Base-by-base conservation (phyloP, 352 stramenopile species). In the Phytophthora tubulina region DNA sequence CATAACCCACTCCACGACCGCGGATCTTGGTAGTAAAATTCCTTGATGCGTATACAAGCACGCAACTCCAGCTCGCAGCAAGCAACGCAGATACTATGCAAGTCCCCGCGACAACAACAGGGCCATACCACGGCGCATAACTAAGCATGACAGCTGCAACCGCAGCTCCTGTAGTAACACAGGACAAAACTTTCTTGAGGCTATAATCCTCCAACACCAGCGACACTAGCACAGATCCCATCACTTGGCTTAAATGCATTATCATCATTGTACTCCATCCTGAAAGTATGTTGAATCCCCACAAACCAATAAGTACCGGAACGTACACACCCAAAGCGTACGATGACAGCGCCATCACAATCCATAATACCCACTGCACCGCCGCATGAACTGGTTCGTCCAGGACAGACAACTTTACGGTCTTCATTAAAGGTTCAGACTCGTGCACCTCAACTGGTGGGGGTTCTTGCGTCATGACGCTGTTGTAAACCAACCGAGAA, bases 241-340 rank as follows among this genome's bases (percentile, higher is more conserved):
- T 13, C 3, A 70, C 63, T 56, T 79, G 61, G 3, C 49, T 56
- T 38, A 56, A 21, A 58, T 35, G 30, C 2, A 75, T 17, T n/a
- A 69, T 41, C 11, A 35, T 27, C 41, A 64, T 69, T 2, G 72
- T 70, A 14, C 27, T 49, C 72, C 61, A 75, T 11, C 38, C 44
- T 13, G 52, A 67, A n/a, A 63, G 68, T 42, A 76, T 51, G 39
- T 79, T 79, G 57, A 76, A 76, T 9, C 67, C 72, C 32, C 39
- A 70, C n/a, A 79, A 59, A 17, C 72, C 68, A 13, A 76, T 72
- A 21, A 79, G 63, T 4, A 56, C 68, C 7, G 72, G 72, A 3
- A 79, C 27, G 17, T 67, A 79, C n/a, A 64, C 51, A 9, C 66
- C 63, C 30, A 80, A 17, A 38, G 73, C 71, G 59, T 82, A 82